These are phyloP conservation scores for Paramarasmius palmivorus DNA, from an alignment of 1,284 basidiomycete genomes.

Conservation along the genomic window DNA sequence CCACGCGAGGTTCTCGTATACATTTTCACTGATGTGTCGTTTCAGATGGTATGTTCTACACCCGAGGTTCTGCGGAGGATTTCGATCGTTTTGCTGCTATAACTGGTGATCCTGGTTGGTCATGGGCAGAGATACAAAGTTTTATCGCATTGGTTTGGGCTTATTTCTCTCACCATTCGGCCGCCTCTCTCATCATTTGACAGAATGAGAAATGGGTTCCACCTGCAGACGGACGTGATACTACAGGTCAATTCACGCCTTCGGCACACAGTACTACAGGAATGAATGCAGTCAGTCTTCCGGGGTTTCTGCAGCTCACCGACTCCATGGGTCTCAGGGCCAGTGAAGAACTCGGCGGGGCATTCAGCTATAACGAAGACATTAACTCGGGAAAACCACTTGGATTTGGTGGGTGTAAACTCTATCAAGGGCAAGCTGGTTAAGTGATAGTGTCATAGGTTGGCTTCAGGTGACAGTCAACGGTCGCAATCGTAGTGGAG, in stretches of 20 bases:
- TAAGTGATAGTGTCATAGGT: too few relatives aligned
- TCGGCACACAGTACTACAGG: slow-evolving; percentile 20
- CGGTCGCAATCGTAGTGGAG: slow-evolving; percentile 19
- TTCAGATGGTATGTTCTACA: slow-evolving; percentile 18
- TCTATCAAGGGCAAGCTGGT: too few relatives aligned
- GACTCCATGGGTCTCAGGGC: slow-evolving; percentile 19
- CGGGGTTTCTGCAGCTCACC: slow-evolving; percentile 16
- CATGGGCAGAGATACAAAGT: slow-evolving; percentile 30
- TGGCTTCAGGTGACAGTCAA: slow-evolving; percentile 22
- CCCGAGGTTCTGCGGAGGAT: slow-evolving; percentile 20
- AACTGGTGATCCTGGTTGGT: slow-evolving; percentile 22
- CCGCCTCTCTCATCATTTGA: background rate
- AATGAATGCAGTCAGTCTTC: slow-evolving; percentile 20
- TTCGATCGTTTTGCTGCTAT: slow-evolving; percentile 19
- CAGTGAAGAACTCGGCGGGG: slow-evolving; percentile 12
- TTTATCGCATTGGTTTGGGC: slow-evolving; percentile 28
- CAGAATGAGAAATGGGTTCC: slow-evolving; percentile 25
- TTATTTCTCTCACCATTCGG: background rate
- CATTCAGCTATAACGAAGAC: slow-evolving; percentile 22
- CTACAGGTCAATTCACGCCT: slow-evolving; percentile 19
- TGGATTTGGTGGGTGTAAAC: slow-evolving; percentile 21
- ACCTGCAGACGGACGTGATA: slow-evolving; percentile 24
- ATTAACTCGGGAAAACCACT: slow-evolving; percentile 24
- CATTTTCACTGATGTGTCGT: background rate
- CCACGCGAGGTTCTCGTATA: background rate